Evolutionary conservation across 768 basidiomycete species (phyloP).

Genomic region (Suillus tomentosus): DNA sequence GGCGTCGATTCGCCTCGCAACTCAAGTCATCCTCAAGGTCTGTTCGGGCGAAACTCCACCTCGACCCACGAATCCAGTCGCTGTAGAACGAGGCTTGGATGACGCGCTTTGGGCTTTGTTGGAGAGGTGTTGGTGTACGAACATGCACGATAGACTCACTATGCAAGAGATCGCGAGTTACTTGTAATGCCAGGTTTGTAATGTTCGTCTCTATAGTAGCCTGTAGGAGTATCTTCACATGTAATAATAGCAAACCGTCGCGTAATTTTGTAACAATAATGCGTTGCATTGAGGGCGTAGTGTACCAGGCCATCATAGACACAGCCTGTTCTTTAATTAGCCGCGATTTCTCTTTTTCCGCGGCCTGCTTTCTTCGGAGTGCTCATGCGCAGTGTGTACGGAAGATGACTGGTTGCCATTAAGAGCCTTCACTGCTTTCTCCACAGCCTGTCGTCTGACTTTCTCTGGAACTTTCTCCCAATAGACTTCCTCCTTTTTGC

Average conservation of each 20-base stretch:
- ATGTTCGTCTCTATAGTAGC: background rate
- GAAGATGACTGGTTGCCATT: background rate
- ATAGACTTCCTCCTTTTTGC: conserved; percentile 68
- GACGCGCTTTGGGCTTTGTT: conserved; percentile 49
- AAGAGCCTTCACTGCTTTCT: conserved; percentile 36
- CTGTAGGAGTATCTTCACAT: background rate
- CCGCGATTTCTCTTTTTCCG: conserved; percentile 23
- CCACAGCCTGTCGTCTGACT: conserved; percentile 61
- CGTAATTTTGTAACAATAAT: background rate
- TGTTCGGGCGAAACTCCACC: conserved; percentile 43
- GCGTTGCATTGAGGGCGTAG: background rate
- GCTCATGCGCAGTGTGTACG: background rate
- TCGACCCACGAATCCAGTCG: conserved; percentile 38
- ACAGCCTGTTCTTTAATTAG: background rate
- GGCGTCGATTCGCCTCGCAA: conserved; percentile 47
- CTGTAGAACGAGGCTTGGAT: conserved; percentile 44
- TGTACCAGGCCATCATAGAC: background rate
- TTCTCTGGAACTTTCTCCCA: conserved; percentile 83
- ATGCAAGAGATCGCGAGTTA: conserved; percentile 36
- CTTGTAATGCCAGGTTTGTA: background rate
- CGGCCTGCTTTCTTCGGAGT: conserved; percentile 1
- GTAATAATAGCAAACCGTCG: background rate
- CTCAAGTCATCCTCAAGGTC: conserved; percentile 50
- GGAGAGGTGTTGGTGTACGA: conserved; percentile 44
- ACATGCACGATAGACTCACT: conserved; percentile 38